Base-by-base conservation (phyloP, 2,329 filamentous ascomycete species). In the Metarhizium brunneum region DNA sequence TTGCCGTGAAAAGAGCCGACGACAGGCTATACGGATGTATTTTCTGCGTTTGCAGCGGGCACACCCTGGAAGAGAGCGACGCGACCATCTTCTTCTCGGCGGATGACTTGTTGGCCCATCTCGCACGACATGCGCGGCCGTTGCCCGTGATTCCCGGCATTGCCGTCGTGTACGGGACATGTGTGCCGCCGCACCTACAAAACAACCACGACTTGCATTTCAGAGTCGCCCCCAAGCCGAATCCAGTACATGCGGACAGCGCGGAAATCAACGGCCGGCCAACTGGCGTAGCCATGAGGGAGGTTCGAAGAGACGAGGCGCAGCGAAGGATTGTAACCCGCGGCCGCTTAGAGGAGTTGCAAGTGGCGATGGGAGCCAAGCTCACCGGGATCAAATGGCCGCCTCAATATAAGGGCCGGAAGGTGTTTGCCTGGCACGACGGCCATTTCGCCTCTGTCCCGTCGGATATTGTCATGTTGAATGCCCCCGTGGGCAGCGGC, bases 181-280 rank as follows among this genome's bases (percentile, higher is more conserved):
- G 74, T 16, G 59, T 79, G 0, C 75, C 76, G 1, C 60, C 62
- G 0, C 56, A 72, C 4, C 59, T 71, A 8, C 67, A 64, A 49
- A 77, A 82, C 61, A 74, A 81, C 64, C 82, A 78, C 54, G 80
- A 83, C 57, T 63, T 83, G 5, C 75, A 80, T 60, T 74, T 83
- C 53, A 67, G 67, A 29, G 57, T 67, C 4, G 3, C 69, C 76
- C 70, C 73, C 0, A 64, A 64, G 29, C 55, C 65, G 4, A 76
- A 78, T 2, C 71, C 74, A 2, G 70, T 76, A 25, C 62, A 68
- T 1, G 72, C 72, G 14, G 70, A 73, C 58, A 65, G 53, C 57
- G 67, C 58, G 0, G 74, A 79, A 52, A 65, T 79, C 2, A 63
- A 66, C 3, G 63, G 63, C 35, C 66, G 79, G 25, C 79, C 80